These are phyloP conservation scores for Theobroma grandiflorum DNA, from an alignment of 441 rosid genomes.

Conservation along the genomic window DNA sequence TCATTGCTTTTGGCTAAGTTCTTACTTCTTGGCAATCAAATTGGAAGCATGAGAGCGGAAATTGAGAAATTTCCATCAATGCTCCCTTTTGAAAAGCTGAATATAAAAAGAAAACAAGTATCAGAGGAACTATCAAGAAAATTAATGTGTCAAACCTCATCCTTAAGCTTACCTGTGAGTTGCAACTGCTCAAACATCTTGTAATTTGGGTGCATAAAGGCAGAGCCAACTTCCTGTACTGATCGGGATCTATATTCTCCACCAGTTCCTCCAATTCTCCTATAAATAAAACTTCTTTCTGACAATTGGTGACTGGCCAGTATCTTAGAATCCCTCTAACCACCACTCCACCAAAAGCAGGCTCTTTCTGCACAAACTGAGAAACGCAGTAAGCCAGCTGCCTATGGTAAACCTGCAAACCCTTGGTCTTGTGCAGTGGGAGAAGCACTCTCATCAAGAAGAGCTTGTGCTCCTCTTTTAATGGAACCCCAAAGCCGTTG, in stretches of 20 bases:
- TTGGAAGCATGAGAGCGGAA: background rate
- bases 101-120: background rate
- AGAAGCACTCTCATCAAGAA: conserved; percentile 61
- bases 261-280: conserved; percentile 65
- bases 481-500: conserved; percentile 63
- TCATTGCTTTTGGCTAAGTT: background rate
- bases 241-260: conserved; percentile 64
- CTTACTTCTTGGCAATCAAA: background rate
- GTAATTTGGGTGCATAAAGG: conserved; percentile 55
- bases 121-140: background rate
- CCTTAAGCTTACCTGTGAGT: conserved; percentile 56
- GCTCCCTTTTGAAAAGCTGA: background rate
- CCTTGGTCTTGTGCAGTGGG: conserved; percentile 62
- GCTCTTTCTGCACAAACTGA: conserved; percentile 73
- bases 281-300: conserved; percentile 57
- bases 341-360: conserved; percentile 53
- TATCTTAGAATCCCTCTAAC: conserved; percentile 59
- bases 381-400: conserved; percentile 60
- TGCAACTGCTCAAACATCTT: conserved; percentile 58
- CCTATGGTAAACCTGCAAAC: conserved; percentile 51
- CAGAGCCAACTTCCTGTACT: conserved; percentile 58
- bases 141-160: background rate
- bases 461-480: conserved; percentile 68
- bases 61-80: background rate
- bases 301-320: conserved; percentile 69